Percentiles rank a stretch among this genome's conserved stretches.
phyloP scores from a whole-genome alignment of 352 stramenopile species.

The Aphanomyces euteiches region DNA sequence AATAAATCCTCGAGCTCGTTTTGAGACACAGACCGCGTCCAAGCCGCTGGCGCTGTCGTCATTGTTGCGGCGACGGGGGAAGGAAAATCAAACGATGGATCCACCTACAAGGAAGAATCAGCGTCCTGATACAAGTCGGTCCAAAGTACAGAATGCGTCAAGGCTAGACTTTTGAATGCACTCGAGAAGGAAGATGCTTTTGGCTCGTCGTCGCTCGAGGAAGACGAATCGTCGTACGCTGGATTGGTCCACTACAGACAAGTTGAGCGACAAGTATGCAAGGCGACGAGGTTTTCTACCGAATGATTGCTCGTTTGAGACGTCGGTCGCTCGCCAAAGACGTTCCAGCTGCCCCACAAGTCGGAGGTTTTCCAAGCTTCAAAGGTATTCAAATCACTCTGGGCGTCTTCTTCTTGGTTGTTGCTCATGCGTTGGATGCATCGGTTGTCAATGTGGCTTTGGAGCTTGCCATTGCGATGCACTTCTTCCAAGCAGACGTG shows the following conservation, averaged over 20 bases:
- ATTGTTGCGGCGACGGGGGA: background rate
- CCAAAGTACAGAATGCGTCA: constrained; percentile 12
- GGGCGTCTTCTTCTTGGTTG: too few species aligned
- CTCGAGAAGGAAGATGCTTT: constrained; percentile 15
- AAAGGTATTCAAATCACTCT: too few species aligned
- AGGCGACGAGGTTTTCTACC: background rate
- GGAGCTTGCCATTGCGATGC: constrained; percentile 45
- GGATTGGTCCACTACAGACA: constrained; percentile 25
- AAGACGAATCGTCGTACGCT: constrained; percentile 18
- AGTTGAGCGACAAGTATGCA: background rate
- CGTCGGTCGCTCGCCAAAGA: constrained; percentile 8
- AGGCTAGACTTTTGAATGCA: constrained; percentile 14
- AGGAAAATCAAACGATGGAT: background rate
- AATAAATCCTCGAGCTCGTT: constrained; percentile 44
- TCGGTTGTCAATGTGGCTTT: constrained; percentile 35
- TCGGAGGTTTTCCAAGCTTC: background rate
- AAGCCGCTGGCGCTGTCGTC: background rate
- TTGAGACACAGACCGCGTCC: background rate
- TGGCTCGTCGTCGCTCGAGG: constrained; percentile 27
- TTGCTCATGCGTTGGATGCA: background rate
- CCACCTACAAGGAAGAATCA: background rate
- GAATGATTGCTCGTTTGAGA: constrained; percentile 1
- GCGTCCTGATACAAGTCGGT: background rate
- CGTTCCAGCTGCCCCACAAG: constrained; percentile 12
- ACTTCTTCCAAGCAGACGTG: constrained; percentile 39